Conservation (phyloP, 129 eudicot genomes). For the Scalesia atractyloides region DNA sequence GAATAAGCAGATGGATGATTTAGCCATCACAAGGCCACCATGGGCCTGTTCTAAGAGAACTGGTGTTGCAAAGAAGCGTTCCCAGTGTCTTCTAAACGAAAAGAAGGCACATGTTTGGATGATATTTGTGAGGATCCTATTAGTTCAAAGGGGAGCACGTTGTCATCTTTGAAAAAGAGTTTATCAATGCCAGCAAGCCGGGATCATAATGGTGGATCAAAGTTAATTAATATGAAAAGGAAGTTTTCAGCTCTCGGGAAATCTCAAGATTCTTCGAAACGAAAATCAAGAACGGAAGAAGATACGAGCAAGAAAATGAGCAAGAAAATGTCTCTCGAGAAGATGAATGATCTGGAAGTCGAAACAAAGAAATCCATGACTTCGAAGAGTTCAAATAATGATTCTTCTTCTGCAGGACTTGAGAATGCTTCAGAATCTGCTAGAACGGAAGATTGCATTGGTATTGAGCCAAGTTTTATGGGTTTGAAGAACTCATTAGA, state of each 20-base stretch:
- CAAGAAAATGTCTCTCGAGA: constrained; percentile 25
- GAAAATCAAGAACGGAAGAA: constrained; percentile 13
- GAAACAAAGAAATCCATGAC: constrained; percentile 30
- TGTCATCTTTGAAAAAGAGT: constrained; percentile 35
- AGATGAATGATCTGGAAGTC: constrained; percentile 20
- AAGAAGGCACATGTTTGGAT: constrained; percentile 16
- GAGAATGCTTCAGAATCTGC: constrained; percentile 29
- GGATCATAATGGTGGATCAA: constrained; percentile 17
- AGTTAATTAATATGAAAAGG: constrained; percentile 24
- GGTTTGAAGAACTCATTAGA: constrained; percentile 36
- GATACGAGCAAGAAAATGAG: constrained; percentile 16
- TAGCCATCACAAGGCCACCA: constrained; percentile 34
- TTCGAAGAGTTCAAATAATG: constrained; percentile 32
- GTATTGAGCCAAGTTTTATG: constrained; percentile 34
- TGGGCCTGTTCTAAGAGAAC: constrained; percentile 66
- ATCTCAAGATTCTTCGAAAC: constrained; percentile 22
- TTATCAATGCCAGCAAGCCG: constrained; percentile 1
- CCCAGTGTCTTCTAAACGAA: background rate
- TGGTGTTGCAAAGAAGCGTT: constrained; percentile 39
- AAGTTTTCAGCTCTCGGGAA: constrained; percentile 17
- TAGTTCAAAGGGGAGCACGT: constrained; percentile 30
- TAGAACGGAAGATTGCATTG: constrained; percentile 28
- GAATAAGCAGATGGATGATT: constrained; percentile 12
- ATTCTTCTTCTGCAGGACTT: constrained; percentile 21
- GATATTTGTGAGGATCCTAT: constrained; percentile 7